Conservation (phyloP, 352 stramenopile species). For the Phytophthora colocasiae region DNA sequence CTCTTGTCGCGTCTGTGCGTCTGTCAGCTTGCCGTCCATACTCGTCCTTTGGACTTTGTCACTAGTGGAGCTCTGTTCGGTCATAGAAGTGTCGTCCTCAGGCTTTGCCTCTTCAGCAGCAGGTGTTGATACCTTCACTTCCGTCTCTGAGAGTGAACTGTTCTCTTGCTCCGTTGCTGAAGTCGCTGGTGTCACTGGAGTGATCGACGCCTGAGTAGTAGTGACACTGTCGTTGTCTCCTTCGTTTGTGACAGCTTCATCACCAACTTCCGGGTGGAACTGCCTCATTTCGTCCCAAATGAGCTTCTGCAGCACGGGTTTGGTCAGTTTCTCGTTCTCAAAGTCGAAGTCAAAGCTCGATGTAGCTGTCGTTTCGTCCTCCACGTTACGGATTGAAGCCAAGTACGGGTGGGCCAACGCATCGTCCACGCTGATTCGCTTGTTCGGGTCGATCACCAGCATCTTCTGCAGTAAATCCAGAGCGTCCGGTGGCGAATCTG, state of each 20-base stretch:
- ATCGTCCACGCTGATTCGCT: conserved; percentile 92
- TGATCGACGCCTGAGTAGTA: conserved; percentile 35
- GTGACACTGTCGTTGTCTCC: conserved; percentile 30
- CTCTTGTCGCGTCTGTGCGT: conserved; percentile 46
- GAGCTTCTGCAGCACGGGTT: conserved; percentile 80
- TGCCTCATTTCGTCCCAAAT: conserved; percentile 88
- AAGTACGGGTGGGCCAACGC: conserved; percentile 92
- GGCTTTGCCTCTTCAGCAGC: conserved; percentile 21
- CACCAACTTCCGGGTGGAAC: conserved; percentile 73
- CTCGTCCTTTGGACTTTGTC: conserved; percentile 35
- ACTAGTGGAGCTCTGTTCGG: conserved; percentile 22
- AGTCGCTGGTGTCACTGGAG: conserved; percentile 47
- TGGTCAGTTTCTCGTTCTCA: conserved; percentile 88
- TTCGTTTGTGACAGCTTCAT: conserved; percentile 34
- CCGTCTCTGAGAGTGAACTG: background rate
- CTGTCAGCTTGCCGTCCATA: conserved; percentile 22
- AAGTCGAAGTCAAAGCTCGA: conserved; percentile 89
- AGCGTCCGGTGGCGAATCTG: conserved; percentile 62
- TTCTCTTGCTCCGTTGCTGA: conserved; percentile 24
- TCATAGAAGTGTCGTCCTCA: conserved; percentile 18
- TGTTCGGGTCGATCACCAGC: conserved; percentile 93
- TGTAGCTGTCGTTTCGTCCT: conserved; percentile 87
- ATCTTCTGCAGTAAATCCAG: conserved; percentile 93
- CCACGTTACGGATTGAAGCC: conserved; percentile 85
- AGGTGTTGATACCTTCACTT: conserved; percentile 17